phyloP scores from a whole-genome alignment of 306 rosid genomes.

The Quercus dentata region DNA sequence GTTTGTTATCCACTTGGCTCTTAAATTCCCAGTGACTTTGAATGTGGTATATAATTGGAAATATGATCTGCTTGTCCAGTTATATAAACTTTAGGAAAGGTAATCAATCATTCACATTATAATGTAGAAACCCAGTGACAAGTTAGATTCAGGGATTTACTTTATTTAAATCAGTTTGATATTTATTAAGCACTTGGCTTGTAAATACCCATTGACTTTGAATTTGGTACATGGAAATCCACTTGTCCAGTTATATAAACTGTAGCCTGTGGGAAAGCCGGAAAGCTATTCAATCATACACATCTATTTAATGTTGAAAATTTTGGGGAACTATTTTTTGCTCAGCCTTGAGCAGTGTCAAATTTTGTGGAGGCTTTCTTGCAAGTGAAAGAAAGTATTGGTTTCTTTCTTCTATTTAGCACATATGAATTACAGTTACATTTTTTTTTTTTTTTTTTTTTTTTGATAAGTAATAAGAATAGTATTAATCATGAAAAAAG shows the following conservation, averaged over 20 bases:
- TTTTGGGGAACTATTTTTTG: neutral
- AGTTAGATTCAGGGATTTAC: constrained; percentile 54
- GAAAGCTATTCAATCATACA: neutral
- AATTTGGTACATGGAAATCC: constrained; percentile 10
- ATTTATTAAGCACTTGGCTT: constrained; percentile 19
- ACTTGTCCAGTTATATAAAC: neutral
- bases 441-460: neutral
- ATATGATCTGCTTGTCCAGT: neutral
- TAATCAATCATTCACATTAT: neutral
- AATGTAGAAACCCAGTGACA: constrained; percentile 30
- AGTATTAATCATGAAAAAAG: too few relatives aligned
- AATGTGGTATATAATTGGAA: constrained; percentile 10
- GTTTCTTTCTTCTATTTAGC: neutral
- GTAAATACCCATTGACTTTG: neutral
- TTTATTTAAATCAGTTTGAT: constrained; percentile 21
- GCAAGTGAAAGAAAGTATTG: neutral
- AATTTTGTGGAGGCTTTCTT: neutral
- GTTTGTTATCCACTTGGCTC: constrained; percentile 19
- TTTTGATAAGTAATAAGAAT: too few relatives aligned
- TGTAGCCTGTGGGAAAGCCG: too few relatives aligned
- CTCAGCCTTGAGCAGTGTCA: too few relatives aligned
- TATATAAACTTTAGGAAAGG: neutral
- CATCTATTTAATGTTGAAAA: neutral
- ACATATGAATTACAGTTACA: too few relatives aligned
- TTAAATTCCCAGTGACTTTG: neutral